Evolutionary conservation across 2,329 filamentous ascomycete genomes (phyloP).

Genomic region (Capronia americana): DNA sequence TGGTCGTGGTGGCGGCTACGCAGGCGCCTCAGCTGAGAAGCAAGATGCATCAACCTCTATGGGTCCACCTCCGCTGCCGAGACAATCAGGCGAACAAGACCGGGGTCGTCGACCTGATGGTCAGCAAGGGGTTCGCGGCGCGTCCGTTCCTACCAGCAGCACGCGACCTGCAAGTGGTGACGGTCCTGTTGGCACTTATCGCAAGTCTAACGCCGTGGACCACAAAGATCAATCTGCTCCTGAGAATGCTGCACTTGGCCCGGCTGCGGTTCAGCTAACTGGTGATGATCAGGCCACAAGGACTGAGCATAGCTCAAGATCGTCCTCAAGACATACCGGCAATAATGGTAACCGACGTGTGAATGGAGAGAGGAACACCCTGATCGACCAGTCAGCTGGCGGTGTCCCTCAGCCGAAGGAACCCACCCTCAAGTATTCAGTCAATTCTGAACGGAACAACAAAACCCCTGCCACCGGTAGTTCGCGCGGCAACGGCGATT

Average conservation of each 20-base stretch:
- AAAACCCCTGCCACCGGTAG: slow-evolving; percentile 21
- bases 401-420: slow-evolving; percentile 22
- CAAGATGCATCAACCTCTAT: slow-evolving; percentile 36
- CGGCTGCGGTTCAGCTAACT: slow-evolving; percentile 10
- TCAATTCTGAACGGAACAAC: slow-evolving; percentile 28
- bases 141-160: slow-evolving; percentile 49
- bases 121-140: slow-evolving; percentile 46
- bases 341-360: slow-evolving; percentile 11
- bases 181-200: slow-evolving; percentile 41
- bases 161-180: slow-evolving; percentile 48
- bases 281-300: slow-evolving; percentile 18
- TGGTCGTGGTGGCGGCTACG: slow-evolving; percentile 54
- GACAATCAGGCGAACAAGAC: slow-evolving; percentile 37
- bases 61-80: slow-evolving; percentile 40
- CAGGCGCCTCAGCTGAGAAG: slow-evolving; percentile 46
- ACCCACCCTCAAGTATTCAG: slow-evolving; percentile 20
- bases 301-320: slow-evolving; percentile 34
- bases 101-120: slow-evolving; percentile 36
- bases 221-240: slow-evolving; percentile 23
- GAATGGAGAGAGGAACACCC: slow-evolving; percentile 24
- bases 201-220: slow-evolving; percentile 44
- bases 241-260: slow-evolving; percentile 7
- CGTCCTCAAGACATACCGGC: slow-evolving; percentile 37
- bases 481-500: slow-evolving; percentile 28
- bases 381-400: slow-evolving; percentile 24